Evolutionary conservation across 2,329 filamentous ascomycete genomes (phyloP).

Genomic region (Arthrobotrys musiformis): DNA sequence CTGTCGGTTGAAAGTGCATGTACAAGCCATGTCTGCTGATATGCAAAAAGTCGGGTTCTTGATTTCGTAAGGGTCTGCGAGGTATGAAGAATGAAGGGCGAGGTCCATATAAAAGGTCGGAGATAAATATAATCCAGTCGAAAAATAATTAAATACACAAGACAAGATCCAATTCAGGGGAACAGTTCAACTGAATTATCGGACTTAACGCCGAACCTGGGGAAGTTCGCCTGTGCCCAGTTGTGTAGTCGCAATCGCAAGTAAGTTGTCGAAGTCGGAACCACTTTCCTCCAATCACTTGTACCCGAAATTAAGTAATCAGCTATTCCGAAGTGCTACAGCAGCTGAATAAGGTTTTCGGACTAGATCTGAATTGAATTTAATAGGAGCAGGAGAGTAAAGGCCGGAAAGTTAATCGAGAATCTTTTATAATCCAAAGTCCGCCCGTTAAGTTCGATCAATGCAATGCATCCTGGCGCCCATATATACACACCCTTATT

Average conservation of each 20-base stretch:
- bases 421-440: slow-evolving; percentile 4
- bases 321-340: slow-evolving; percentile 19
- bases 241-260: neutral
- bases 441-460: no score
- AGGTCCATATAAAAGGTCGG: neutral
- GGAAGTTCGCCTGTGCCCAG: neutral
- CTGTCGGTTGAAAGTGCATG: neutral
- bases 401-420: neutral
- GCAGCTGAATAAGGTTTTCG: slow-evolving; percentile 12
- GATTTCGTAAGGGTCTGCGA: neutral
- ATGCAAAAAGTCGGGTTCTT: slow-evolving; percentile 4
- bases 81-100: neutral
- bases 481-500: slow-evolving; percentile 8
- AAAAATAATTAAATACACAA: neutral
- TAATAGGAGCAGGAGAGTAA: neutral
- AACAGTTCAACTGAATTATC: neutral
- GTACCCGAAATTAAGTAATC: slow-evolving; percentile 8
- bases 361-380: neutral
- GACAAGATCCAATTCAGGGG: neutral
- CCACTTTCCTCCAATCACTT: slow-evolving; percentile 17
- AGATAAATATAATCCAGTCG: neutral
- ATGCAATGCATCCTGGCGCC: neutral
- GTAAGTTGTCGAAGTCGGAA: slow-evolving; percentile 1
- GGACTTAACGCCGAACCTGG: neutral
- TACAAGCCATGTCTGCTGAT: slow-evolving; percentile 10